Percentiles rank a stretch among this genome's conserved stretches.
Conservation (phyloP, 257 asterid species). For the Linderniella brevidens region DNA sequence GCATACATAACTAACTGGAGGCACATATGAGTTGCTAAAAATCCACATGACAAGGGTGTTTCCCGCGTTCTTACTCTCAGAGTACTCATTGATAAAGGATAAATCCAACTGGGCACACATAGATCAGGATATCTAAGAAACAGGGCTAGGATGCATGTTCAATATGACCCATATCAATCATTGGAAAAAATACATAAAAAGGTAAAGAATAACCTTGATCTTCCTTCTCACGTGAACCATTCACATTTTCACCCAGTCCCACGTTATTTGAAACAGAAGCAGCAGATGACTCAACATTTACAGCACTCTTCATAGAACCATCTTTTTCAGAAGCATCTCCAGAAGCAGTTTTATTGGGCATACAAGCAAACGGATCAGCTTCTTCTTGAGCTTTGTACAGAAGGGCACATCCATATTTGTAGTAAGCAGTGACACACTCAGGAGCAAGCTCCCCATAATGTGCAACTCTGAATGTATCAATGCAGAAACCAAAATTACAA, state of each 20-base stretch:
- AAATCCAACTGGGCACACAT: too few species aligned
- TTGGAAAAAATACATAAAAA: neutral
- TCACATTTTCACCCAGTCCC: conserved; percentile 28
- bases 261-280: conserved; percentile 29
- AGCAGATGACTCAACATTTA: conserved; percentile 44
- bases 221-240: conserved; percentile 18
- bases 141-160: neutral
- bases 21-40: too few species aligned
- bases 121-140: too few species aligned
- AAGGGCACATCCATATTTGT: conserved; percentile 57
- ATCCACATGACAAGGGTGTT: too few species aligned
- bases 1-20: too few species aligned
- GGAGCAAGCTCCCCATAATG: conserved; percentile 88
- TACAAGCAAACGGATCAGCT: conserved; percentile 73
- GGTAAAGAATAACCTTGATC: conserved; percentile 23
- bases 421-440: conserved; percentile 68
- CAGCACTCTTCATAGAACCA: conserved; percentile 30
- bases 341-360: conserved; percentile 55
- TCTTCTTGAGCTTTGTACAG: conserved; percentile 83
- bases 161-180: neutral
- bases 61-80: too few species aligned
- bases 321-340: conserved; percentile 39
- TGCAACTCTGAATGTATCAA: conserved; percentile 32
- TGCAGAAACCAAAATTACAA: neutral
- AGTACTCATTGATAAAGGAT: too few species aligned